Evolutionary conservation across 2,329 filamentous ascomycete species (phyloP).

Genomic region (Pseudopithomyces chartarum): DNA sequence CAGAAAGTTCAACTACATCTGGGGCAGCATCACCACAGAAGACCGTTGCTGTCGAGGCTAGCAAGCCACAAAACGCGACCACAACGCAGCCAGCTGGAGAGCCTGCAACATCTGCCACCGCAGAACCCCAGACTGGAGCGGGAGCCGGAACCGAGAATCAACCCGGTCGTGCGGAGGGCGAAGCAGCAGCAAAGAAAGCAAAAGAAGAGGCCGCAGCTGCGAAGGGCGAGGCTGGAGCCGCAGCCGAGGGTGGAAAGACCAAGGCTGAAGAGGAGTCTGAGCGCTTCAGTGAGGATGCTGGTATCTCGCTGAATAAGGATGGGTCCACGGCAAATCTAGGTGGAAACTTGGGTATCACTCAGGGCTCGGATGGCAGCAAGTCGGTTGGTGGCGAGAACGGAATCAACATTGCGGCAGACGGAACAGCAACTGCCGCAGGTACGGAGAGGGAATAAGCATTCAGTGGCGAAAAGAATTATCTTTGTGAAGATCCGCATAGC

Average conservation of each 20-base stretch:
- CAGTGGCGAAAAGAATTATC: background rate
- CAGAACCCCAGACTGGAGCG: background rate
- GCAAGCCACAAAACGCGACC: background rate
- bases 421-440: constrained; percentile 27
- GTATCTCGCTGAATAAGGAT: constrained; percentile 28
- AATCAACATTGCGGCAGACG: constrained; percentile 35
- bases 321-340: constrained; percentile 36
- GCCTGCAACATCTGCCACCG: constrained; percentile 2
- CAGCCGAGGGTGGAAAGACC: constrained; percentile 23
- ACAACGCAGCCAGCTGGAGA: background rate
- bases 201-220: constrained; percentile 4
- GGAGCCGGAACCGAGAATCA: constrained; percentile 26
- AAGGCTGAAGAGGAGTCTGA: constrained; percentile 38
- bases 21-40: background rate
- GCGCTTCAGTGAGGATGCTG: constrained; percentile 33
- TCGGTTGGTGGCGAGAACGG: constrained; percentile 37
- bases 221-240: constrained; percentile 14
- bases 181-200: constrained; percentile 22
- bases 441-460: constrained; percentile 15
- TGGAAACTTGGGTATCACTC: constrained; percentile 39
- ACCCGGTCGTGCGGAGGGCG: constrained; percentile 27
- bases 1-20: background rate
- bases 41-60: background rate
- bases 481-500: too few relatives aligned
- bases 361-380: constrained; percentile 38